Base-by-base conservation (phyloP, 768 basidiomycete genomes). In the Panus rudis region DNA sequence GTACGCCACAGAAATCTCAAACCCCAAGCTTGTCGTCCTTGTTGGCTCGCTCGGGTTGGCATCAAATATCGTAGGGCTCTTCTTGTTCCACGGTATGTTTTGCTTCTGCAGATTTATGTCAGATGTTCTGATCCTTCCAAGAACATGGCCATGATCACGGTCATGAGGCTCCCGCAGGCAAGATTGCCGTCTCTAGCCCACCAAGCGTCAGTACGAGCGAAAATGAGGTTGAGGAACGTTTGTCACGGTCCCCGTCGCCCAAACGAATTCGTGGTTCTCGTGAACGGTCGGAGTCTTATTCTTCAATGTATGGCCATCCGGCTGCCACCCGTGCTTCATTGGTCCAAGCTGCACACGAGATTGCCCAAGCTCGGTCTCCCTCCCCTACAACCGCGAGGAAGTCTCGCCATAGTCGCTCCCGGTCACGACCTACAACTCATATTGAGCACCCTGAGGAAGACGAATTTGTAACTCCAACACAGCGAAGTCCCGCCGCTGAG, bases 1-100 rank as follows among this genome's bases (percentile, higher is more conserved):
- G 27, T 28, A 6, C 27, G 4, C 40, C 16, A 27, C 63, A 89
- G 94, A 96, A 61, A 86, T 99, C 27, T 81, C 81, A 14, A 93
- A 88, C 54, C 90, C 96, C 0, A 78, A 76, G 52, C 68, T 99
- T 12, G 76, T 99, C 24, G 89, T 97, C 7, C 64, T 93, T 17
- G 96, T 99, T 20, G 96, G 96, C 6, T 78, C 78, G 20, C 70
- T 92, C 11, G 96, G 96, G 26, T 67, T 99, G 11, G 77, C 84
- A 0, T 96, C 92, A 20, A 99, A 99, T 56, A 72, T 98, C 21
- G 75, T 97, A 35, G 96, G 96, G 7, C 64, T 99, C 26, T 87
- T 94, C 70, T 67, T 99, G 38, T 98, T 98, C 73, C 92, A 93
- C 55, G 96, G 93, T 89, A 51, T 50, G 78, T 53, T 28, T 37